Evolutionary conservation across 331 rosid species (phyloP).

Genomic region (Rhamnella rubrinervis): DNA sequence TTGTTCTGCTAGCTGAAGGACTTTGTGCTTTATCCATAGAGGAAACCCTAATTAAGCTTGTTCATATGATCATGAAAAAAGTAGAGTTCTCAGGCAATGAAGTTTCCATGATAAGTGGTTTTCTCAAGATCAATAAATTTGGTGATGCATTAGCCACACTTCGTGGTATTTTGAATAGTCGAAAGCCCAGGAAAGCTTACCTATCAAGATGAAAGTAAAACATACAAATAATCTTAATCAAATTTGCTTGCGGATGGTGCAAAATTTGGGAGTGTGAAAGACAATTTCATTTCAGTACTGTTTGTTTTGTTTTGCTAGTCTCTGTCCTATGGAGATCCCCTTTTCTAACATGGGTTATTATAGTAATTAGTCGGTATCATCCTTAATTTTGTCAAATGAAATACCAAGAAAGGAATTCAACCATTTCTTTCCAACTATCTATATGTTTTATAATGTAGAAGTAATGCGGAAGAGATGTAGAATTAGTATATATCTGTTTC

Average conservation of each 20-base stretch:
- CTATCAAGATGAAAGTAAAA: slow-evolving; percentile 25
- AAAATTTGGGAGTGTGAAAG: too few relatives aligned
- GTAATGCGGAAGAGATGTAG: too few relatives aligned
- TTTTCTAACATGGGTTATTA: too few relatives aligned
- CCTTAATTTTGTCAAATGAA: too few relatives aligned
- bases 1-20: slow-evolving; percentile 76
- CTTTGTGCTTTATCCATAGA: slow-evolving; percentile 81
- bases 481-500: too few relatives aligned
- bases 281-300: too few relatives aligned
- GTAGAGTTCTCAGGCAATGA: slow-evolving; percentile 55
- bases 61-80: slow-evolving; percentile 66
- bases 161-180: slow-evolving; percentile 59
- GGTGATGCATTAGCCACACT: slow-evolving; percentile 76
- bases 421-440: too few relatives aligned
- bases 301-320: too few relatives aligned
- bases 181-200: slow-evolving; percentile 45
- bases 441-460: too few relatives aligned
- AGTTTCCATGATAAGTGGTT: slow-evolving; percentile 64
- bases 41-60: slow-evolving; percentile 60
- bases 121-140: slow-evolving; percentile 71
- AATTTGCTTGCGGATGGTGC: not conserved
- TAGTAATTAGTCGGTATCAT: too few relatives aligned
- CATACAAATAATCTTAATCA: not conserved
- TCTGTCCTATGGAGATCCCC: too few relatives aligned
- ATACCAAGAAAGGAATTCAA: too few relatives aligned